Evolutionary conservation across 345 rosid species (phyloP).

Genomic region (Kernera saxatilis): DNA sequence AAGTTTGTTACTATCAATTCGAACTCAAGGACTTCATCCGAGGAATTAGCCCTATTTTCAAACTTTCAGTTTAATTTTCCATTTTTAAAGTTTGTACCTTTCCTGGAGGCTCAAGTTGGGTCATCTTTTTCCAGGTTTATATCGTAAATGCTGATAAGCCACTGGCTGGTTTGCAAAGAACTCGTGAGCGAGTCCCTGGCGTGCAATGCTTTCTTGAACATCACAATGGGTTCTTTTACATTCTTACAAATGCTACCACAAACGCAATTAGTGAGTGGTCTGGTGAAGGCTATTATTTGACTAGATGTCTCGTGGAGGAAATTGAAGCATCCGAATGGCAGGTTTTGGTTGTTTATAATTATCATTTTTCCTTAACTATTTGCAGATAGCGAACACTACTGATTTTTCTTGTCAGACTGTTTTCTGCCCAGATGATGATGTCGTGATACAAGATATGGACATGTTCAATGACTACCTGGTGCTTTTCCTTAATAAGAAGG

Average conservation of each 20-base stretch:
- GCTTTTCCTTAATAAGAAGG: constrained; percentile 51
- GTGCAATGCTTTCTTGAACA: constrained; percentile 81
- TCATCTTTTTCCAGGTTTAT: constrained; percentile 53
- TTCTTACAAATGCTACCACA: constrained; percentile 70
- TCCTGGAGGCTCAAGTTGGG: constrained; percentile 17
- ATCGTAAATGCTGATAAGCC: constrained; percentile 56
- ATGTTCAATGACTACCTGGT: constrained; percentile 70
- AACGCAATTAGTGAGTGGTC: constrained; percentile 31
- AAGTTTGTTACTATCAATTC: constrained; percentile 93
- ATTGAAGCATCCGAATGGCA: constrained; percentile 48
- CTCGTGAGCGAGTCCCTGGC: constrained; percentile 52
- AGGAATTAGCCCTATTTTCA: constrained; percentile 45
- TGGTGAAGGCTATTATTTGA: constrained; percentile 55
- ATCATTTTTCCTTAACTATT: not conserved
- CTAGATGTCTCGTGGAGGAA: constrained; percentile 46
- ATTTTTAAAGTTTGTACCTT: not conserved
- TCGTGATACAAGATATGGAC: constrained; percentile 76
- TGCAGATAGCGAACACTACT: not conserved
- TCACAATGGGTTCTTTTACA: constrained; percentile 58
- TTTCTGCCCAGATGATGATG: constrained; percentile 56
- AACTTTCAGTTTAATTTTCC: constrained; percentile 23
- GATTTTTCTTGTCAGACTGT: constrained; percentile 41
- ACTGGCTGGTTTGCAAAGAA: constrained; percentile 43
- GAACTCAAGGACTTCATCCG: constrained; percentile 90
- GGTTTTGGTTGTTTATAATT: constrained; percentile 34